Conservation (phyloP, 805 yeast genomes). For the Debaryomyces prosopidis region DNA sequence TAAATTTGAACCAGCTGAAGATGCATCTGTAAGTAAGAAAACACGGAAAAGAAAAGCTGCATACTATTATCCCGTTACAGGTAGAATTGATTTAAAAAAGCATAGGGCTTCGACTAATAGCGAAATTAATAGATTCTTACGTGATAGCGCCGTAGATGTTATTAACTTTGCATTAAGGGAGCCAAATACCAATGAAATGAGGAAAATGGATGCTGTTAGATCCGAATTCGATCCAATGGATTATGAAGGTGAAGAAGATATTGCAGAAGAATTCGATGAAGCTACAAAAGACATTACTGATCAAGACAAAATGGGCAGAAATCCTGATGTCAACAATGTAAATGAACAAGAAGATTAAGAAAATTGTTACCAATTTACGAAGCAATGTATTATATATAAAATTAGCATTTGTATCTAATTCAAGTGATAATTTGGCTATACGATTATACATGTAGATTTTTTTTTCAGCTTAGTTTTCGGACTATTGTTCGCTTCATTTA, state of each 20-base stretch:
- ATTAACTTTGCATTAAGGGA: slow-evolving; percentile 67
- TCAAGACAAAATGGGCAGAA: slow-evolving; percentile 2
- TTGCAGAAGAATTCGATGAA: slow-evolving; percentile 39
- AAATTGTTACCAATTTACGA: not conserved
- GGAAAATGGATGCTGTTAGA: slow-evolving; percentile 65
- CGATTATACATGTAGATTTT: slow-evolving; percentile 22
- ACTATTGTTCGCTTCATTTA: not conserved
- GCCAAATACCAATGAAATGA: slow-evolving; percentile 69
- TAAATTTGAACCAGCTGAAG: slow-evolving; percentile 47
- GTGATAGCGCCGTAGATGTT: slow-evolving; percentile 58
- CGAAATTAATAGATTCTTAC: slow-evolving; percentile 54
- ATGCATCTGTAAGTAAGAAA: slow-evolving; percentile 29
- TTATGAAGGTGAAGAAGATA: slow-evolving; percentile 64
- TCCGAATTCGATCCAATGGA: slow-evolving; percentile 78
- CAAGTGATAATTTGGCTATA: slow-evolving; percentile 9
- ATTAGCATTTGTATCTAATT: not conserved
- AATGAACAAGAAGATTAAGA: not conserved
- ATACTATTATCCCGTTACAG: slow-evolving; percentile 73
- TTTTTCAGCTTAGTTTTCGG: slow-evolving; percentile 13
- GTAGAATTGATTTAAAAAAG: slow-evolving; percentile 79
- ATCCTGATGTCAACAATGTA: not conserved
- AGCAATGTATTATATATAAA: not conserved
- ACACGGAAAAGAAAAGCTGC: slow-evolving; percentile 54
- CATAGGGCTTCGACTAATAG: slow-evolving; percentile 68
- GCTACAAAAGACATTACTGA: slow-evolving; percentile 22